These are phyloP conservation scores for Didymellaceae sp. DNA, from an alignment of 2,329 filamentous ascomycete genomes.

Conservation along the genomic window DNA sequence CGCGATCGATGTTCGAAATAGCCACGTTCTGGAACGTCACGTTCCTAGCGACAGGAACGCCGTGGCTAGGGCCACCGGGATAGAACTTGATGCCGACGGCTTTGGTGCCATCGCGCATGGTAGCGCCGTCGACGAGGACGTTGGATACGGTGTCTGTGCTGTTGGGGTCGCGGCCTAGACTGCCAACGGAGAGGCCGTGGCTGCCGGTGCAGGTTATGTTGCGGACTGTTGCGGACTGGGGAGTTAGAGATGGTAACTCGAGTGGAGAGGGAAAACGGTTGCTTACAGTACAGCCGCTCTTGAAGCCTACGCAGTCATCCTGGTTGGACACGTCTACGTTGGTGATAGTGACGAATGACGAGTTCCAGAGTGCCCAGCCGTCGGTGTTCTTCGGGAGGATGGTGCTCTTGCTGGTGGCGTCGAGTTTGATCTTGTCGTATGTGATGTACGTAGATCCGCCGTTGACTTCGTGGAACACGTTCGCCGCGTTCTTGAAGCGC, in stretches of 20 bases:
- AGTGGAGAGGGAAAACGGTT: too few species aligned
- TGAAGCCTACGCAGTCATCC: background rate
- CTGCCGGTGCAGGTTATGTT: background rate
- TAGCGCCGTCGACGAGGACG: background rate
- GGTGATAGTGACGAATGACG: background rate
- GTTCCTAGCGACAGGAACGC: background rate
- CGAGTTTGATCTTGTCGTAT: background rate
- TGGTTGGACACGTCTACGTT: background rate
- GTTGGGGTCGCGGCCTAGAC: background rate
- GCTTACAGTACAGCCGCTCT: background rate
- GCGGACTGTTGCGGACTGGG: background rate
- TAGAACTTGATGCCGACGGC: background rate
- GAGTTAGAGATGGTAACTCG: too few species aligned
- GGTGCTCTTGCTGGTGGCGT: background rate
- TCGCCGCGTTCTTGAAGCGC: background rate
- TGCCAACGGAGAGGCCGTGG: background rate
- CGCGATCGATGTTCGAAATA: background rate
- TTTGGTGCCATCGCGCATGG: background rate
- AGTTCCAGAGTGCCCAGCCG: background rate
- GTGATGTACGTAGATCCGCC: background rate
- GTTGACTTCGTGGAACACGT: background rate
- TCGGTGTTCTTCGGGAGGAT: background rate
- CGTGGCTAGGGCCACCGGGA: background rate
- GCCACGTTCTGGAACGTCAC: background rate
- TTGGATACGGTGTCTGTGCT: background rate